phyloP scores from a whole-genome alignment of 2,329 filamentous ascomycete genomes.

The Trichoderma atrobrunneum region DNA sequence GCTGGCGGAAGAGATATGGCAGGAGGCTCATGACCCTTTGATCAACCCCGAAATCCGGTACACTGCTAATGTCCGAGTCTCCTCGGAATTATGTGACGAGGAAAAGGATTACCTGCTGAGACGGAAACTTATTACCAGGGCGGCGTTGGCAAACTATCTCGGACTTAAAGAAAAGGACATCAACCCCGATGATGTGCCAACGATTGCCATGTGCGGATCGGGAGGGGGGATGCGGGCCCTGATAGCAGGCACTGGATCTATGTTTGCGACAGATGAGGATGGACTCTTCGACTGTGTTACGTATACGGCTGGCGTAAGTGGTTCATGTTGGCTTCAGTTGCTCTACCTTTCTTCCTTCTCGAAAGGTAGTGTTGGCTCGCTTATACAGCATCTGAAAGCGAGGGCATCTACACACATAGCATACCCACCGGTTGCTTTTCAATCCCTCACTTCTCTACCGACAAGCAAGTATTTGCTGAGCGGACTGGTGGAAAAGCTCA shows the following conservation, averaged over 20 bases:
- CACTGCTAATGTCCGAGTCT: slow-evolving; percentile 78
- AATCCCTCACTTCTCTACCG: slow-evolving; percentile 78
- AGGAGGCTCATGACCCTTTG: slow-evolving; percentile 78
- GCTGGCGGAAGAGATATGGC: slow-evolving; percentile 89
- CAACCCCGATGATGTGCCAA: slow-evolving; percentile 89
- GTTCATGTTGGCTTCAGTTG: slow-evolving; percentile 91
- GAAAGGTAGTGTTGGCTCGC: slow-evolving; percentile 60
- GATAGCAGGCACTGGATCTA: slow-evolving; percentile 85
- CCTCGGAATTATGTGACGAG: slow-evolving; percentile 75
- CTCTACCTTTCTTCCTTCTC: slow-evolving; percentile 75
- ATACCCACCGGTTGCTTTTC: slow-evolving; percentile 80
- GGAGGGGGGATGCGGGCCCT: slow-evolving; percentile 87
- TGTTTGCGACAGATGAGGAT: slow-evolving; percentile 77
- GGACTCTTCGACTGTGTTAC: slow-evolving; percentile 92
- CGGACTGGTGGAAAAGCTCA: slow-evolving; percentile 87
- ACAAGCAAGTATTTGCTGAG: slow-evolving; percentile 90
- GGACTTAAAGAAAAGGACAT: slow-evolving; percentile 73
- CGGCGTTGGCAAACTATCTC: slow-evolving; percentile 79
- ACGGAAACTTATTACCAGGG: slow-evolving; percentile 64
- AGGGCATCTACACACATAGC: slow-evolving; percentile 86
- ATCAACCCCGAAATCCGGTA: slow-evolving; percentile 85
- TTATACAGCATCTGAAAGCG: slow-evolving; percentile 83
- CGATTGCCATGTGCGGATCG: slow-evolving; percentile 91
- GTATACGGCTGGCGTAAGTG: slow-evolving; percentile 93
- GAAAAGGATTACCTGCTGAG: slow-evolving; percentile 72